Conservation (phyloP, 306 rosid species). For the Casuarina cunninghamiana region DNA sequence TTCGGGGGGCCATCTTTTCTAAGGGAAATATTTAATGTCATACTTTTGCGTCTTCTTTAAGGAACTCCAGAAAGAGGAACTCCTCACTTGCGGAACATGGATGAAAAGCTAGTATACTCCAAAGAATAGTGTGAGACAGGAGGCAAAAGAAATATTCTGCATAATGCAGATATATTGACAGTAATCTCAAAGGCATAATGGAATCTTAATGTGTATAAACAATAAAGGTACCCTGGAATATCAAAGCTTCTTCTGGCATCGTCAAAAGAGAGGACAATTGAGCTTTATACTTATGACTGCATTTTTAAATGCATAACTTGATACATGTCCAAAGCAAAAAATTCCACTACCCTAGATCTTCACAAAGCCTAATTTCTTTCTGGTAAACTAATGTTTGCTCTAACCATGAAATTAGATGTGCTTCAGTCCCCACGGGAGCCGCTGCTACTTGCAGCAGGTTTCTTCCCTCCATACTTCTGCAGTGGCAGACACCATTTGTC, state of each 20-base stretch:
- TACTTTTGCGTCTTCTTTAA: background rate
- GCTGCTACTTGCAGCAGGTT: slow-evolving; percentile 42
- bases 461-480: slow-evolving; percentile 55
- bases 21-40: background rate
- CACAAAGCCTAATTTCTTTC: slow-evolving; percentile 42
- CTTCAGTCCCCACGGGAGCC: slow-evolving; percentile 52
- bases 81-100: background rate
- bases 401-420: slow-evolving; percentile 20
- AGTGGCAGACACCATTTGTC: background rate
- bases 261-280: slow-evolving; percentile 19
- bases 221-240: slow-evolving; percentile 31
- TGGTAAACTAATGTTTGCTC: slow-evolving; percentile 30
- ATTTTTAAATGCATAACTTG: slow-evolving; percentile 39
- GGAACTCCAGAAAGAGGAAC: background rate
- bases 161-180: background rate
- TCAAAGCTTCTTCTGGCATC: slow-evolving; percentile 31
- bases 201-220: slow-evolving; percentile 32
- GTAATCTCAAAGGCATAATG: slow-evolving; percentile 1
- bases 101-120: background rate
- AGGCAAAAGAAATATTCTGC: background rate
- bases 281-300: slow-evolving; percentile 38
- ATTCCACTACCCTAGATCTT: slow-evolving; percentile 46
- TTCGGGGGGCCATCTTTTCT: no score
- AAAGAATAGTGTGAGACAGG: background rate
- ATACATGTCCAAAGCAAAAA: slow-evolving; percentile 36